phyloP scores from a whole-genome alignment of 257 asterid species.

The Solanum virginianum region DNA sequence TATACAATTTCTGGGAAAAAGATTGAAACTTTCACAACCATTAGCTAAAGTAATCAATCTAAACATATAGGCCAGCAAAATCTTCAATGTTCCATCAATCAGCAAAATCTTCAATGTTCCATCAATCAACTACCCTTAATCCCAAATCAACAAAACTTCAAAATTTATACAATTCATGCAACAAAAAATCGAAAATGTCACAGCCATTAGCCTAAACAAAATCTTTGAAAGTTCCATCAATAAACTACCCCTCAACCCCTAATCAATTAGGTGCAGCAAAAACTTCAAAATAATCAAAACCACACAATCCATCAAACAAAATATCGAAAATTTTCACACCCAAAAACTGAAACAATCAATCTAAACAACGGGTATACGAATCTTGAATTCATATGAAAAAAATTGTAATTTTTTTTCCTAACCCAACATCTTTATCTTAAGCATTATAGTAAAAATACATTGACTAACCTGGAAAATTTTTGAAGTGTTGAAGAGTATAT shows the following conservation, averaged over 20 bases:
- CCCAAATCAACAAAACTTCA: background rate
- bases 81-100: background rate
- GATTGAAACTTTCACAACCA: background rate
- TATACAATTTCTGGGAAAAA: background rate
- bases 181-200: background rate
- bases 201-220: background rate
- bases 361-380: background rate
- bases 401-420: background rate
- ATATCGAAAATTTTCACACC: background rate
- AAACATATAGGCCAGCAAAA: background rate
- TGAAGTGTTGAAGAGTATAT: background rate
- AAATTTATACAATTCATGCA: background rate
- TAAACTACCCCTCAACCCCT: background rate
- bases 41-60: background rate
- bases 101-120: background rate
- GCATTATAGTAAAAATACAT: background rate
- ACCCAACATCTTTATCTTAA: background rate
- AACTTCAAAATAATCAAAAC: background rate
- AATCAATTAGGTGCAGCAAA: background rate
- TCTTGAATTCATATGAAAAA: background rate
- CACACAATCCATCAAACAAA: background rate
- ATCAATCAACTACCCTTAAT: background rate
- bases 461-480: background rate
- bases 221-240: background rate
- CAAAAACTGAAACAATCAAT: background rate